phyloP scores from a whole-genome alignment of 2,329 filamentous ascomycete genomes.

The Apiospora kogelbergensis region DNA sequence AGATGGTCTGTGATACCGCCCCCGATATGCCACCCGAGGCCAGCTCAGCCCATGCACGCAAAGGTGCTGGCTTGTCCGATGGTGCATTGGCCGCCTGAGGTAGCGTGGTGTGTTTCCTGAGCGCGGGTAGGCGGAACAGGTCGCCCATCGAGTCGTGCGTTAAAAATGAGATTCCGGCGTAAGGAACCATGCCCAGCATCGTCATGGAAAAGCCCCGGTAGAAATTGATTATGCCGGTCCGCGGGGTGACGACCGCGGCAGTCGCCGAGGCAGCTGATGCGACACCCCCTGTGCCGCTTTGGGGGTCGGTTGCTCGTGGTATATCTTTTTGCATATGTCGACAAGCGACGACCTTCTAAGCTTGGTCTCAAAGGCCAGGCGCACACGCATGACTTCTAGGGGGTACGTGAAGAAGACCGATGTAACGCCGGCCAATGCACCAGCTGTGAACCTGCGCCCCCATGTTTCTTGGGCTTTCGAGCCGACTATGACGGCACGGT shows the following conservation, averaged over 20 bases:
- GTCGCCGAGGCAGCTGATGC: conserved; percentile 42
- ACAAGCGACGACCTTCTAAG: conserved; percentile 67
- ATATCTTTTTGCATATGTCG: conserved; percentile 84
- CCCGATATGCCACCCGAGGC: conserved; percentile 82
- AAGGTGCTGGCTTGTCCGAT: conserved; percentile 63
- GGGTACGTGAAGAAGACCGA: conserved; percentile 97
- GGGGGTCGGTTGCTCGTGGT: conserved; percentile 65
- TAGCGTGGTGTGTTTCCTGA: conserved; percentile 75
- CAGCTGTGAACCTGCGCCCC: conserved; percentile 70
- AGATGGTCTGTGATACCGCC: conserved; percentile 84
- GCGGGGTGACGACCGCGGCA: conserved; percentile 56
- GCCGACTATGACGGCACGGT: conserved; percentile 76
- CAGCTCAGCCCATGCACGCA: conserved; percentile 86
- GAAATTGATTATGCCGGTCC: conserved; percentile 79
- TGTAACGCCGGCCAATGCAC: conserved; percentile 77
- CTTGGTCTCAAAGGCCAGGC: conserved; percentile 92
- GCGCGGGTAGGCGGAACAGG: conserved; percentile 66
- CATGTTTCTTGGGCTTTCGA: conserved; percentile 72
- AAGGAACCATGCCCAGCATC: conserved; percentile 91
- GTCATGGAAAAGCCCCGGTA: conserved; percentile 93
- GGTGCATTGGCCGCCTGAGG: conserved; percentile 56
- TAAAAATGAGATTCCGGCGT: conserved; percentile 92
- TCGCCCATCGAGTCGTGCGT: conserved; percentile 92
- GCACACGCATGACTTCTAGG: conserved; percentile 87
- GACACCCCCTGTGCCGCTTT: conserved; percentile 38